A percentile compares a stretch with the other conserved stretches of the same genome.
phyloP scores from a whole-genome alignment of 2,329 filamentous ascomycete species.

The Cladosporium sp. region DNA sequence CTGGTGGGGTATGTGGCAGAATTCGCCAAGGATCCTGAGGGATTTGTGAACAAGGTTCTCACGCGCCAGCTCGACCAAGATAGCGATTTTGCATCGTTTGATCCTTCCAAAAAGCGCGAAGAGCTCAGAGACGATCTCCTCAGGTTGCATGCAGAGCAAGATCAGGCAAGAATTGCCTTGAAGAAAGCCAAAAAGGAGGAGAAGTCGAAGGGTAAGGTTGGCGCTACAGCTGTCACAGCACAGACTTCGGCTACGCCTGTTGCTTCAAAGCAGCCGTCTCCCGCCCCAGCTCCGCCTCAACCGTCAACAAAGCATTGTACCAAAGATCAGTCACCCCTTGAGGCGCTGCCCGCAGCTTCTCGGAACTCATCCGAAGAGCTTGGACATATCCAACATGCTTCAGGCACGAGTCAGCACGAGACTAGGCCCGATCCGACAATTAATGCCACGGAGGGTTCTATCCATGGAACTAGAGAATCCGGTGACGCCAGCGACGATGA shows the following conservation, averaged over 20 bases:
- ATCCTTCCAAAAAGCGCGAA: constrained; percentile 61
- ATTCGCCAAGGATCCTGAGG: constrained; percentile 74
- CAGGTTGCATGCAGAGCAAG: constrained; percentile 61
- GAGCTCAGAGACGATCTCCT: constrained; percentile 69
- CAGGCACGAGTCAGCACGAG: neutral
- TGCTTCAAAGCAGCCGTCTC: neutral
- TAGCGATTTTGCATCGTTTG: constrained; percentile 57
- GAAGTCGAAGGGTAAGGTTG: constrained; percentile 16
- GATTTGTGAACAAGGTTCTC: constrained; percentile 68
- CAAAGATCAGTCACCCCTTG: neutral
- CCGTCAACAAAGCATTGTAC: neutral
- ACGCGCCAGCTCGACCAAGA: constrained; percentile 62
- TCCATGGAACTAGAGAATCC: neutral
- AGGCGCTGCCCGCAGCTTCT: neutral
- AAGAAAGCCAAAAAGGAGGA: constrained; percentile 35
- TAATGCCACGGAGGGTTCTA: neutral
- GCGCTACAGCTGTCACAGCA: neutral
- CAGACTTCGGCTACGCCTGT: neutral
- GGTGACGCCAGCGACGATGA: neutral
- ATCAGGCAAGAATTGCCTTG: constrained; percentile 43
- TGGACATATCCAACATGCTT: neutral
- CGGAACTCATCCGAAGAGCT: neutral
- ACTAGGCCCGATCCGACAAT: neutral
- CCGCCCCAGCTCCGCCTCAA: neutral
- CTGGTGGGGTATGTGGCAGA: constrained; percentile 80